These are phyloP conservation scores for Arctostaphylos glauca DNA, from an alignment of 148 eudicot genomes.

Conservation along the genomic window DNA sequence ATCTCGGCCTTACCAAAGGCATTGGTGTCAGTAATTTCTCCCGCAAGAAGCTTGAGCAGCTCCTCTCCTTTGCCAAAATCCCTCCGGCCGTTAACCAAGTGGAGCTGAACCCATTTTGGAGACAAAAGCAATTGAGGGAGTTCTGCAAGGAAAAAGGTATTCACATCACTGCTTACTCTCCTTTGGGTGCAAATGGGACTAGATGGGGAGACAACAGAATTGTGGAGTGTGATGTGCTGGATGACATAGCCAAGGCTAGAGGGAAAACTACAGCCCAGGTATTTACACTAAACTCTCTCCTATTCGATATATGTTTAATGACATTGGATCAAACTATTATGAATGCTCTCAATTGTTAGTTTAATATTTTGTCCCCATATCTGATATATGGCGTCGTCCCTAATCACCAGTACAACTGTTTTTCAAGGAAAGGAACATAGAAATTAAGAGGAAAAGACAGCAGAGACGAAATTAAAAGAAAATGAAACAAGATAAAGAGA, in stretches of 20 bases:
- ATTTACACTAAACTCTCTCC: not conserved
- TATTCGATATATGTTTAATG: not conserved
- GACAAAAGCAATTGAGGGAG: not conserved
- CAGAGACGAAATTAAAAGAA: not conserved
- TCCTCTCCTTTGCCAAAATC: conserved; percentile 54
- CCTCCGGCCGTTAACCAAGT: conserved; percentile 82
- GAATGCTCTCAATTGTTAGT: not conserved
- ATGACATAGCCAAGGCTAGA: conserved; percentile 62
- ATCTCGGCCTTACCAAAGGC: conserved; percentile 62
- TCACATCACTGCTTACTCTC: conserved; percentile 2
- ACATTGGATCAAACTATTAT: too few species aligned
- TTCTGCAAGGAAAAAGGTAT: conserved; percentile 3
- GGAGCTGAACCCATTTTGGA: conserved; percentile 16
- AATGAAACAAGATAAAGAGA: not conserved
- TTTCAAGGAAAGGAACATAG: not conserved
- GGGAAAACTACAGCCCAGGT: conserved; percentile 76
- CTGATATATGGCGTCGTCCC: not conserved
- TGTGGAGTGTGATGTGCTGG: conserved; percentile 51
- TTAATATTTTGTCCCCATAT: not conserved
- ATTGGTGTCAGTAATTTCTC: conserved; percentile 85
- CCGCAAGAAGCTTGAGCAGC: conserved; percentile 42
- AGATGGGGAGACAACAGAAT: conserved; percentile 68
- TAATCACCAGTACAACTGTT: not conserved
- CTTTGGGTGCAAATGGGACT: conserved; percentile 48
- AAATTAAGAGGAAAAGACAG: not conserved